These are phyloP conservation scores for Porodaedalea pini DNA, from an alignment of 1,284 basidiomycete genomes.

Conservation along the genomic window DNA sequence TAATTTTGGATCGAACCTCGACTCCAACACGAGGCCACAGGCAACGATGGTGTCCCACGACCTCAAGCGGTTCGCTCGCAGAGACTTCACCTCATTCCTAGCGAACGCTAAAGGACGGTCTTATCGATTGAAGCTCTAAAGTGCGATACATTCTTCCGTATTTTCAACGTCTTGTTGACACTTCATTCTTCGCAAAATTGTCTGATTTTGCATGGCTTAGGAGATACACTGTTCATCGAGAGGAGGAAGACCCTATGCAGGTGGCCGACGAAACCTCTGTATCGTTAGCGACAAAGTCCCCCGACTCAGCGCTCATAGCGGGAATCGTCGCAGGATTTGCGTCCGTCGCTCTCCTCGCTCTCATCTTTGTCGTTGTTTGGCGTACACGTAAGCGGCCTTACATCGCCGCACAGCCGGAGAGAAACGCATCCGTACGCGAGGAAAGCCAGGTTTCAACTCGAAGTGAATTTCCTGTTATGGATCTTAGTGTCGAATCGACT, in stretches of 20 bases:
- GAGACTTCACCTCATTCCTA: no score
- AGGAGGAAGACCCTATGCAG: background rate
- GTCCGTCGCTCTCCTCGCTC: constrained; percentile 7
- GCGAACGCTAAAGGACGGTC: no score
- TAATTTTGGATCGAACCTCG: background rate
- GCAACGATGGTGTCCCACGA: background rate
- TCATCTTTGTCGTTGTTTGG: constrained; percentile 20
- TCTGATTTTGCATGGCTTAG: background rate
- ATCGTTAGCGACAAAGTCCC: constrained; percentile 6
- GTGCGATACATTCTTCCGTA: no score
- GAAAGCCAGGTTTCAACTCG: background rate
- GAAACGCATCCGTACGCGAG: background rate
- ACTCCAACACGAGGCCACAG: background rate
- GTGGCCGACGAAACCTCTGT: background rate
- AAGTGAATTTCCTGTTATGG: background rate
- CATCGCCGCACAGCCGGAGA: background rate
- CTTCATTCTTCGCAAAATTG: background rate
- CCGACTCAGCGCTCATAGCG: constrained; percentile 17
- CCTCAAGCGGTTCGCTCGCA: background rate
- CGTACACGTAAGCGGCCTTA: constrained; percentile 12
- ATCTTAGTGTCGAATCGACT: background rate
- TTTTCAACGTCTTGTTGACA: no score
- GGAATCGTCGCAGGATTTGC: constrained; percentile 15
- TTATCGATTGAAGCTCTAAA: no score
- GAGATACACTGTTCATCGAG: background rate